These are phyloP conservation scores for Russula lepida DNA, from an alignment of 768 basidiomycete species.

Conservation along the genomic window DNA sequence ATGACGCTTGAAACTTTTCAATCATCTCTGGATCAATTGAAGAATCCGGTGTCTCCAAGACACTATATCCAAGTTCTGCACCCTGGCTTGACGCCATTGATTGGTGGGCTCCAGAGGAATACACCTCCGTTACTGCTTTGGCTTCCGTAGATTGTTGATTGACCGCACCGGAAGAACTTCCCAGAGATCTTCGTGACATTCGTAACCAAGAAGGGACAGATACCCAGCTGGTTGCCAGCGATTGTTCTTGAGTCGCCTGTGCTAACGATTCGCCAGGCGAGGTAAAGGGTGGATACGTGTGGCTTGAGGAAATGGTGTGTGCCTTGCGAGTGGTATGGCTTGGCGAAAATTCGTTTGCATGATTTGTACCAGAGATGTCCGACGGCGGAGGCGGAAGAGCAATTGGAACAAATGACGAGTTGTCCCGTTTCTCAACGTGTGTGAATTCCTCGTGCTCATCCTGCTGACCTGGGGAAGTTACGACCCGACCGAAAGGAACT, in stretches of 20 bases:
- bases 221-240: constrained; percentile 19
- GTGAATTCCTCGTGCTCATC: constrained; percentile 57
- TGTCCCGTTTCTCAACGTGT: constrained; percentile 48
- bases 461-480: constrained; percentile 28
- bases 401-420: constrained; percentile 42
- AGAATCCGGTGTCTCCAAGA: constrained; percentile 67
- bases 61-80: constrained; percentile 46
- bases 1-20: constrained; percentile 72
- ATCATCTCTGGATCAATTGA: constrained; percentile 50
- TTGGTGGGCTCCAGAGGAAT: constrained; percentile 32
- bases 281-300: constrained; percentile 19
- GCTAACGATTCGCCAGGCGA: neutral
- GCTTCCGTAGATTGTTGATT: constrained; percentile 4
- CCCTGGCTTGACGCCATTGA: constrained; percentile 20
- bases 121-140: constrained; percentile 18
- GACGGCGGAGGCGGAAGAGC: constrained; percentile 4
- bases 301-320: neutral
- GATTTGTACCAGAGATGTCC: neutral
- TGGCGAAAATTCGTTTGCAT: neutral
- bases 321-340: constrained; percentile 6
- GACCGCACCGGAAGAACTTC: neutral
- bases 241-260: constrained; percentile 7
- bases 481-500: constrained; percentile 32
- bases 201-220: constrained; percentile 20
- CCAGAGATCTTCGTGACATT: constrained; percentile 13